Base-by-base conservation (phyloP, 176 grass and related monocot species). In the Tillandsia fasciculata region DNA sequence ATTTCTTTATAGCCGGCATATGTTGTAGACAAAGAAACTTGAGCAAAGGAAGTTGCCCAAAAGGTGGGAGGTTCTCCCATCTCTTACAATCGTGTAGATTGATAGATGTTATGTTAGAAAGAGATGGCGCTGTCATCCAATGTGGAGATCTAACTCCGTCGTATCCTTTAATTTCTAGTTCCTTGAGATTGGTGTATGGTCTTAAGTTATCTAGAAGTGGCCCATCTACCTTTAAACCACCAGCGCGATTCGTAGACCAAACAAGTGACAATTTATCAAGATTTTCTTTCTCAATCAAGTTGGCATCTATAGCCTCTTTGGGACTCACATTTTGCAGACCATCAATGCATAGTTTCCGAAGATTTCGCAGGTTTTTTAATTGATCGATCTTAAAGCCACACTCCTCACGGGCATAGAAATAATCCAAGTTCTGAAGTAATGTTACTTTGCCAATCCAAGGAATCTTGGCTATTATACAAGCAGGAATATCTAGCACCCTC, bases 11-110 rank as follows among this genome's bases (percentile, higher is more conserved):
- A 8, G 57, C 51, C n/a, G 66, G 10, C 72, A 80, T 80, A 47
- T 29, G 6, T 24, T 8, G 8, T 70, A 85, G 18, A 22, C 26
- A 47, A 14, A 85, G 72, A 75, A 75, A 58, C 22, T 73, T 80
- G 49, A 85, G 77, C 6, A 77, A 85, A 18, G 11, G 59, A 70
- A 85, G 76, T 8, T 58, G 52, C 27, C 83, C 83, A 68, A 73
- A 33, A 12, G 77, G 67, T 67, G 72, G 77, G 65, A 85, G 77
- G 15, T 58, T 9, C 20, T 76, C 57, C 54, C 65, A 80, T 12
- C 66, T 72, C 20, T 64, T 14, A 52, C 82, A 84, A 2, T n/a
- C 1, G 10, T 11, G 48, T 49, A 84, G 57, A 8, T n/a, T 53
- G 64, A 84, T 49, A 57, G 51, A 74, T 26, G 56, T 74, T 69